phyloP scores from a whole-genome alignment of 1,284 basidiomycete genomes.

The Ganoderma lingzhi region DNA sequence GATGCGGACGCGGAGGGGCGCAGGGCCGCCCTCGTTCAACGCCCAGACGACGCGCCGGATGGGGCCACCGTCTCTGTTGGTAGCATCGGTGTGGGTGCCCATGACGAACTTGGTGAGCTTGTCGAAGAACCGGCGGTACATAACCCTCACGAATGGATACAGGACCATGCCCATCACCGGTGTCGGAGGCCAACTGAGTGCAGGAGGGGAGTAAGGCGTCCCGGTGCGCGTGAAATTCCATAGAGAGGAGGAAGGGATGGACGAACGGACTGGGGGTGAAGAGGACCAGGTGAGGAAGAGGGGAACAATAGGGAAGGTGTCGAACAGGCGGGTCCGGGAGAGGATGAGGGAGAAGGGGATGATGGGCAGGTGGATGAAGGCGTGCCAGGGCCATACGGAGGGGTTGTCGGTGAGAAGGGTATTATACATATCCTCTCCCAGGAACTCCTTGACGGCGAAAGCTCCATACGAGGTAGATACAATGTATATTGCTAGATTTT shows the following conservation, averaged over 20 bases:
- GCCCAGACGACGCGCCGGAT: slow-evolving; percentile 44
- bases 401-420: slow-evolving; percentile 70
- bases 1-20: slow-evolving; percentile 54
- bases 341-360: slow-evolving; percentile 64
- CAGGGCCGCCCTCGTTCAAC: slow-evolving; percentile 54
- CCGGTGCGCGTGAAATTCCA: slow-evolving; percentile 16
- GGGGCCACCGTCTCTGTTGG: slow-evolving; percentile 24
- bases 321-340: slow-evolving; percentile 61
- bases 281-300: slow-evolving; percentile 73
- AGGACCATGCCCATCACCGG: slow-evolving; percentile 63
- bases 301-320: slow-evolving; percentile 59
- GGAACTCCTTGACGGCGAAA: slow-evolving; percentile 72
- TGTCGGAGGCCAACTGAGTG: slow-evolving; percentile 67
- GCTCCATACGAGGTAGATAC: slow-evolving; percentile 73
- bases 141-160: slow-evolving; percentile 55
- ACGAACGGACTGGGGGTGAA: slow-evolving; percentile 49
- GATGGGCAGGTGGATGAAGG: slow-evolving; percentile 74
- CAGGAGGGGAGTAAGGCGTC: slow-evolving; percentile 21
- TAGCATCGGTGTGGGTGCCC: slow-evolving; percentile 42
- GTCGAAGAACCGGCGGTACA: slow-evolving; percentile 55
- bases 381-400: slow-evolving; percentile 73
- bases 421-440: slow-evolving; percentile 71
- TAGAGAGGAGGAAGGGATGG: slow-evolving; percentile 4
- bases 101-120: slow-evolving; percentile 57
- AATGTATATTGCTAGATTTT: slow-evolving; percentile 62